Evolutionary conservation across 306 rosid species (phyloP), one percentile per base, ranked within the genome.

Genomic region (Quercus wislizeni): DNA sequence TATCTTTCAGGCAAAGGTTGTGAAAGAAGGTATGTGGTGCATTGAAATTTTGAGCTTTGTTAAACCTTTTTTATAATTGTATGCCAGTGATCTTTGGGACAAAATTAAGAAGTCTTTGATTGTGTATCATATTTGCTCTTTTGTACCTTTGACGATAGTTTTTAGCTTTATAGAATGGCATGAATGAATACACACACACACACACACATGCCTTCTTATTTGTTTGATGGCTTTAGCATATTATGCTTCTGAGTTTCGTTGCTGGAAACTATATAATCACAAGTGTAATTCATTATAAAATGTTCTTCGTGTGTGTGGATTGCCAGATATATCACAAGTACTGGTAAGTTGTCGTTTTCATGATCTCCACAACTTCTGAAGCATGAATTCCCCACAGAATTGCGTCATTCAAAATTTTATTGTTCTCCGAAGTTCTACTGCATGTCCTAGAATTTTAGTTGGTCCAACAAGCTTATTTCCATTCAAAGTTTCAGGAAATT

Each of bases 21-120:
- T 83, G 54, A 83, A 83, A 80, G 90, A 86, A 92, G 97, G 99
- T 94, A 81, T 15, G 89, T 83, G 55, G 19, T 81, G 69, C 84
- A 43, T 71, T 54, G 46, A 67, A 70, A 77, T 49, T 51, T 74
- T 80, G 84, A 71, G 79, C 51, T 73, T 59, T 23, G 41, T 33
- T 61, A 75, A 79, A 28, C 14, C 10, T 62, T 15, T 59, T 74
- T 38, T 64, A 61, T 49, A 79, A 64, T 25, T 55, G 79, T 69
- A 70, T 77, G 62, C 30, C 61, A 13, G 55, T 12, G 21, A 64
- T 13, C 46, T 61, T 15, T 80, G 51, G 64, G 78, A 57, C 82
- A 63, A 74, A 7, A 35, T 71, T 55, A 35, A 21, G 73, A 19
- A 33, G 38, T 74, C 35, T 67, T 11, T 67, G 68, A 33, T 77